These are phyloP conservation scores for Jackrogersella minutella DNA, from an alignment of 495 filamentous ascomycete genomes.

Conservation along the genomic window DNA sequence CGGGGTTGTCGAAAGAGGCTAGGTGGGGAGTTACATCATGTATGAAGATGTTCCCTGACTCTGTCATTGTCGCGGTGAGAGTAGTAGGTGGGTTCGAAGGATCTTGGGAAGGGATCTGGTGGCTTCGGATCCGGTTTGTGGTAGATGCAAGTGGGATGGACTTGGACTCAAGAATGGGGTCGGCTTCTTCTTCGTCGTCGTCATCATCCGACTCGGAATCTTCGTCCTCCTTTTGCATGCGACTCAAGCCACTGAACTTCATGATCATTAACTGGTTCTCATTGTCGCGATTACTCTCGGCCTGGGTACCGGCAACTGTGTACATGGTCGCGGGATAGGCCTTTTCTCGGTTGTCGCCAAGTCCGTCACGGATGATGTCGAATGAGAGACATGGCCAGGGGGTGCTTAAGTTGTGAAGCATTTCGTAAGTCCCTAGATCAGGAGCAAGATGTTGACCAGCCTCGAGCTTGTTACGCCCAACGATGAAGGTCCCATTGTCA, in stretches of 20 bases:
- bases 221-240: constrained; percentile 74
- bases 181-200: constrained; percentile 80
- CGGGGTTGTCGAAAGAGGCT: constrained; percentile 85
- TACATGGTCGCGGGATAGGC: constrained; percentile 93
- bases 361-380: constrained; percentile 85
- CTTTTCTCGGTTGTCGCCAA: constrained; percentile 84
- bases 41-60: constrained; percentile 86
- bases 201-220: constrained; percentile 75
- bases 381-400: constrained; percentile 97
- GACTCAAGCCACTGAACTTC: constrained; percentile 89
- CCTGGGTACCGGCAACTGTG: constrained; percentile 92
- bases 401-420: constrained; percentile 91
- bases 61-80: constrained; percentile 88
- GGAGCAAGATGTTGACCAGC: constrained; percentile 90
- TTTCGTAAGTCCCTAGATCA: constrained; percentile 90
- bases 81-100: constrained; percentile 76
- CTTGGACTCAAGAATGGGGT: constrained; percentile 93
- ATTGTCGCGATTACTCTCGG: constrained; percentile 72
- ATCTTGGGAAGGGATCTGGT: constrained; percentile 75
- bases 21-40: constrained; percentile 92
- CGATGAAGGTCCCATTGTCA: constrained; percentile 76
- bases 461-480: constrained; percentile 83
- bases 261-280: constrained; percentile 95
- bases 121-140: constrained; percentile 89
- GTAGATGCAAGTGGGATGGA: constrained; percentile 83